phyloP scores from a whole-genome alignment of 148 eudicot species.

The Drosera capensis region DNA sequence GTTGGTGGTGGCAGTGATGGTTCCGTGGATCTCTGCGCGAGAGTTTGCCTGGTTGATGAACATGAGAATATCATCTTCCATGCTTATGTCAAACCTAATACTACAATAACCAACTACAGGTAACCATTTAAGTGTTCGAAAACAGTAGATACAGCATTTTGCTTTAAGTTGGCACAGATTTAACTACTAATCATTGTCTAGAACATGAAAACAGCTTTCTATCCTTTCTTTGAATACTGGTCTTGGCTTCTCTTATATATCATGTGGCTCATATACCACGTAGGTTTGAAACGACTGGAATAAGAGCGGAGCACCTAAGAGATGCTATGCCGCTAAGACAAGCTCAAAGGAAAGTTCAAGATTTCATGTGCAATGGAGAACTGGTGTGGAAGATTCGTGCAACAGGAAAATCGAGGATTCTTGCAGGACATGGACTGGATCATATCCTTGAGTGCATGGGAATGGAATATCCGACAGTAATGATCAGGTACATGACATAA shows the following conservation, averaged over 20 bases:
- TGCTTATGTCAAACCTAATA: conserved; percentile 54
- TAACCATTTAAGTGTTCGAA: too few relatives aligned
- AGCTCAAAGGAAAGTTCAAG: conserved; percentile 67
- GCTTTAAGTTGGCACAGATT: background rate
- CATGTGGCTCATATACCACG: background rate
- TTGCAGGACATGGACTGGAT: conserved; percentile 81
- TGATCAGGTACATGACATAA: conserved; percentile 48
- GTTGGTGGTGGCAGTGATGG: conserved; percentile 95
- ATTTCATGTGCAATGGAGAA: conserved; percentile 79
- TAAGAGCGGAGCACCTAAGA: conserved; percentile 55
- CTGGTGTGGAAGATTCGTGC: conserved; percentile 83
- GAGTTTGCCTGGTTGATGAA: conserved; percentile 78
- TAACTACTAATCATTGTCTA: too few relatives aligned
- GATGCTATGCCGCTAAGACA: conserved; percentile 73
- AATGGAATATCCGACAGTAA: conserved; percentile 48
- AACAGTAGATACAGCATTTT: background rate
- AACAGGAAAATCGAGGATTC: conserved; percentile 78
- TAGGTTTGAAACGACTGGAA: conserved; percentile 73
- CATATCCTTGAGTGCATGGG: conserved; percentile 67
- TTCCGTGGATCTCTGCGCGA: conserved; percentile 64
- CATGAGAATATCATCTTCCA: conserved; percentile 56
- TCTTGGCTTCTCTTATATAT: background rate
- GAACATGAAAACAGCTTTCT: too few relatives aligned
- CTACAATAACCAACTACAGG: conserved; percentile 76
- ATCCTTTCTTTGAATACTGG: too few relatives aligned